Base-by-base conservation (phyloP, 768 basidiomycete genomes). In the Panus rudis region DNA sequence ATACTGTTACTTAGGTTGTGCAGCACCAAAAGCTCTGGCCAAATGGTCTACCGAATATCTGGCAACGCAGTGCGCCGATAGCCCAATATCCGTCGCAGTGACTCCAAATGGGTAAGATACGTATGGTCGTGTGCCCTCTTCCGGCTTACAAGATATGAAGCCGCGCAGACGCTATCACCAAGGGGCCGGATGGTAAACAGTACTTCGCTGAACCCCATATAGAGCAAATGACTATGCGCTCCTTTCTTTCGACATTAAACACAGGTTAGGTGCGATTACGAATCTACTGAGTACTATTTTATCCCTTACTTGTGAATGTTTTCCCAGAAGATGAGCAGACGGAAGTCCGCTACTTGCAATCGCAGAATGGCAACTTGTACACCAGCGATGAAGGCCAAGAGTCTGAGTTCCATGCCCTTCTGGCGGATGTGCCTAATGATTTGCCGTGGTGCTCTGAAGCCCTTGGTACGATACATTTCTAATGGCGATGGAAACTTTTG, bases 301-400 rank as follows among this genome's bases (percentile, higher is more conserved):
- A 19, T 42, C 45, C 19, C 42, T 53, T 6, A 40, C 27, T 42
- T 22, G 10, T 23, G 19, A 21, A 34, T 17, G 33, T 28, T 20
- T 27, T 41, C 24, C 42, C 46, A 45, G 26, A 43, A 55, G 13
- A 30, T 3, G 3, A 10, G 14, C 8, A 41, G 10, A 58, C 24
- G 3, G 64, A 72, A 32, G 71, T 84, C 13, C 63, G 70, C 50
- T 94, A 94, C 60, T 69, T 96, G 3, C 92, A 96, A 60, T 88
- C 85, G 4, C 92, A 96, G 60, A 90, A 94, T 57, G 92, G 92
- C 7, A 97, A 96, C 59, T 47, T 94, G 20, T 90, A 76, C 53
- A 70, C 78, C 2, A 58, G 71, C 50, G 58, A 66, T 11, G 2
- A 50, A 43, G 31, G 53, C 48, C 33, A 35, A 20, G 58, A 60